Conservation (phyloP, 116 monocot species). For the Posidonia oceanica region DNA sequence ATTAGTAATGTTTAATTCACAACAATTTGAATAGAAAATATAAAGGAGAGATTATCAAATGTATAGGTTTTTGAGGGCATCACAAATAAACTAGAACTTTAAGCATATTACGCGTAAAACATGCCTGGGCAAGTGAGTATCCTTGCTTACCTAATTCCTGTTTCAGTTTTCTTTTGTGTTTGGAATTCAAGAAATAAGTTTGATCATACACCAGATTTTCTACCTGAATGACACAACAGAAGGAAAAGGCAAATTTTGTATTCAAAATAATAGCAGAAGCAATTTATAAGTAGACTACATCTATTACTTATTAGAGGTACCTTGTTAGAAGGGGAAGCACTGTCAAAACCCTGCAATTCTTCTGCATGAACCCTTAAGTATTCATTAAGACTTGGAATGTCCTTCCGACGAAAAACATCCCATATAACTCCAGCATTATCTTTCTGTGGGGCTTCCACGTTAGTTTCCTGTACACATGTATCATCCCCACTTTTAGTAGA, state of each 20-base stretch:
- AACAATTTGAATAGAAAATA: conserved; percentile 1
- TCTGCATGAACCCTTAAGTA: conserved; percentile 48
- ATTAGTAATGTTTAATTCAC: background rate
- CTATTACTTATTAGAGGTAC: background rate
- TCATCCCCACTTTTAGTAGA: conserved; percentile 5
- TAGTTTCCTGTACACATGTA: conserved; percentile 5
- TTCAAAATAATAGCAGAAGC: background rate
- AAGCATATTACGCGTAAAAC: background rate
- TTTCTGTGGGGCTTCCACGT: conserved; percentile 4
- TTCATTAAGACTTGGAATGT: conserved; percentile 82
- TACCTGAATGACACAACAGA: conserved; percentile 26
- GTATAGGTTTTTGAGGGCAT: background rate
- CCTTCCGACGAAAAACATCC: conserved; percentile 84
- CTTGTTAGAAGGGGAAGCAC: conserved; percentile 7
- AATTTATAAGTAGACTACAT: background rate
- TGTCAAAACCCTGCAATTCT: conserved; percentile 22
- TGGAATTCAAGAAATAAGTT: conserved; percentile 41
- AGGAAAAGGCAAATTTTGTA: background rate
- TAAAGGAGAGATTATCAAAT: background rate
- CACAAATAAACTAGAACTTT: background rate
- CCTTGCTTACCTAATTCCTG: conserved; percentile 48
- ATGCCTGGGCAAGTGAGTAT: background rate
- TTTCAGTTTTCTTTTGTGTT: conserved; percentile 64
- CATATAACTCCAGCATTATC: conserved; percentile 49
- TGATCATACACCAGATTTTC: conserved; percentile 51